Evolutionary conservation across 441 rosid species (phyloP), one percentile per base, ranked within the genome.

Genomic region (Euphorbia celastroides): DNA sequence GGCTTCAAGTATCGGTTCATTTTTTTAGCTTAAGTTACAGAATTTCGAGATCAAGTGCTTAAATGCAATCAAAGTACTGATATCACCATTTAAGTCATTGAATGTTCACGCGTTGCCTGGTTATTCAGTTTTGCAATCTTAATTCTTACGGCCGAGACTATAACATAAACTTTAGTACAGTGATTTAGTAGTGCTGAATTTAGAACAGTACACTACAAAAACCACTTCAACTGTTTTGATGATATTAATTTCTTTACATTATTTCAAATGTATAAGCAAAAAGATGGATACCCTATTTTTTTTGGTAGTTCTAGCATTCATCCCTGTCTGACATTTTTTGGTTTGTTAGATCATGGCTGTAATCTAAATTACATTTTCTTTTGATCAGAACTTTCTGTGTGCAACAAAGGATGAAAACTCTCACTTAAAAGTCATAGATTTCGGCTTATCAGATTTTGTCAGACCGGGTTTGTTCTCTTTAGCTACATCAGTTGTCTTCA

Each of bases 361-460:
- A 19, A 48, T 56, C 74, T 69, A 75, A 60, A 59, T 70, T 56
- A 62, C 70, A 13, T 17, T 25, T 78, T 74, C 72, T n/a, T 65
- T 82, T 76, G 77, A 20, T 60, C 93, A 92, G 99, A 94, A 94
- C 85, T 94, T 94, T 71, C 82, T 94, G 59, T 94, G 84, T 74
- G 79, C 86, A 38, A 79, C 90, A 10, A 92, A 89, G 82, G 97
- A 89, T 28, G 99, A 86, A 67, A 84, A 80, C 71, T 82, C 98
- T 27, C 86, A 75, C 74, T 78, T 94, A 70, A 94, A 94, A 78
- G 96, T 82, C 72, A 94, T 89, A 72, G 97, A 91, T 68, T 91
- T 91, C 70, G 97, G 97, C 42, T 76, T 91, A 57, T 89, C 97
- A 8, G 99, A 94, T 82, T 94, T 85, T 75, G 97, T 86, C 69